These are phyloP conservation scores for Ceratobasidium theobromae DNA, from an alignment of 1,284 basidiomycete genomes.

Conservation along the genomic window DNA sequence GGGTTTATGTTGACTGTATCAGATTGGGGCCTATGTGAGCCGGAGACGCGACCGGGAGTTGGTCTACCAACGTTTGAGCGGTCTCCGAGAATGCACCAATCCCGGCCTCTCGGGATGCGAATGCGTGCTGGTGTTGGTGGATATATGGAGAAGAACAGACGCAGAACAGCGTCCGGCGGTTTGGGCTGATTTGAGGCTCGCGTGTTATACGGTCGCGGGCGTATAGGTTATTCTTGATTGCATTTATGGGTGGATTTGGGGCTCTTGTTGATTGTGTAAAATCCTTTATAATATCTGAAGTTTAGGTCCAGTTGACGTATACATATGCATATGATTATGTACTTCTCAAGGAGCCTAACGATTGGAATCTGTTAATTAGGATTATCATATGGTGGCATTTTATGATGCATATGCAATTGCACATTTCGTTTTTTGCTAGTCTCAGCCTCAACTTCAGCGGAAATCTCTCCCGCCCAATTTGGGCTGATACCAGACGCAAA, in stretches of 20 bases:
- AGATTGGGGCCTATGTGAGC: neutral
- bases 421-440: too few species aligned
- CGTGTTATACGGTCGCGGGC: neutral
- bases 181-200: conserved; percentile 8
- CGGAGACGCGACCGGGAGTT: neutral
- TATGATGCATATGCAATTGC: too few species aligned
- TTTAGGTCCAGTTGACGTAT: too few species aligned
- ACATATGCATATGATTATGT: too few species aligned
- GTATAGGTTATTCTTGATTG: neutral
- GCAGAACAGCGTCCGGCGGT: conserved; percentile 1
- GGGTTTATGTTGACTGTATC: neutral
- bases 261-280: too few species aligned
- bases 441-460: too few species aligned
- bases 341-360: neutral
- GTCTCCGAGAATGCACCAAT: neutral
- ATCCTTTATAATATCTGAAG: too few species aligned
- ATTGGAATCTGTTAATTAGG: neutral
- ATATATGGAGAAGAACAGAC: neutral
- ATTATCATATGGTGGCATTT: too few species aligned
- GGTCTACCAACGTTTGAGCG: neutral
- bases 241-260: too few species aligned
- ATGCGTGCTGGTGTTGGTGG: neutral
- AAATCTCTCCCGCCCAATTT: too few species aligned
- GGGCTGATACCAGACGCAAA: too few species aligned
- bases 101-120: neutral